Evolutionary conservation across 495 filamentous ascomycete genomes (phyloP), one percentile per base, ranked within the genome.

Genomic region (Aspergillus cristatus): DNA sequence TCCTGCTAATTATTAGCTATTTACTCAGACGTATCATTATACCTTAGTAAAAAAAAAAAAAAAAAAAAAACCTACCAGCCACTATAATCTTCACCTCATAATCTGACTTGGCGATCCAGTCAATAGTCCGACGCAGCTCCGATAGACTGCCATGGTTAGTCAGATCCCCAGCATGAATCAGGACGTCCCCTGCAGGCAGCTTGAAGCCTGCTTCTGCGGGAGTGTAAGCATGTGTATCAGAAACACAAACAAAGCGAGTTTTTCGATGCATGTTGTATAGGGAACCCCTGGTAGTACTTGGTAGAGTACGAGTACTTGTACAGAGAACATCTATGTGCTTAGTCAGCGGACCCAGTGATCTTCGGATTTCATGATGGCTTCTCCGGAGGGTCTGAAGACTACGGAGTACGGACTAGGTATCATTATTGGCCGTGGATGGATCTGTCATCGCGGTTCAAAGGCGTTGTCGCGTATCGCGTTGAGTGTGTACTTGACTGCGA

Each of bases 141-240:
- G 53, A 42, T 35, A 55, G 58, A 41, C 62, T 74, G 6, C 75
- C 76, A 32, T 71, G 71, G 45, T 75, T 77, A 22, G 76, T 74
- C 16, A 81, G 50, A 38, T 79, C 75, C 3, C 74, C 76, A 3
- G 74, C 74, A 48, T 79, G 76, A 32, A 79, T 76, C 28, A 79
- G 55, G 20, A 79, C 68, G 49, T 79, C 74, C 7, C 76, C 75
- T 31, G 67, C 54, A 8, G 75, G 75, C 16, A 78, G 57, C 43
- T 66, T 73, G 47, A 71, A 71, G 13, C 60, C 67, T 34, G 63
- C 67, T 37, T 68, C 59, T 3, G 57, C 53, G 3, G 76, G 74
- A 5, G 63, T 64, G 35, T 74, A 63, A 43, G 67, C 72, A 48
- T 81, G 75, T 3, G 76, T 81, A 43, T 79, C 75, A 3, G 75